Percentiles rank a stretch among this genome's conserved stretches.
phyloP scores from a whole-genome alignment of 2,329 filamentous ascomycete species.

The Colletotrichum coccodes region DNA sequence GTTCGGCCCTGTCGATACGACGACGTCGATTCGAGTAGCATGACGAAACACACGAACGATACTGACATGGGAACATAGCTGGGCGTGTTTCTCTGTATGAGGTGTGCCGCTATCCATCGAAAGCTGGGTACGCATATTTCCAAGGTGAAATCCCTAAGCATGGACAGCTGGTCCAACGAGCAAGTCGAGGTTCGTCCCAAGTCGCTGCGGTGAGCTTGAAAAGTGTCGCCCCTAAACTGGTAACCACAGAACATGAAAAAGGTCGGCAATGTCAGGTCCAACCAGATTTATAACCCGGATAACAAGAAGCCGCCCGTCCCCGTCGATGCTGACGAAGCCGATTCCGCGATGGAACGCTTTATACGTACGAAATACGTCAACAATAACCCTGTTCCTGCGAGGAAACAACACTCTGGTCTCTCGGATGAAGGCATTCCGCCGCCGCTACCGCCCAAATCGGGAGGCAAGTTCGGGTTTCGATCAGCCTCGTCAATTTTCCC shows the following conservation, averaged over 20 bases:
- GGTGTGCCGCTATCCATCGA: conserved; percentile 93
- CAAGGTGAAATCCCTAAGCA: conserved; percentile 98
- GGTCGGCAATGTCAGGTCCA: conserved; percentile 86
- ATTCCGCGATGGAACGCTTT: conserved; percentile 94
- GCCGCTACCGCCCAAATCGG: conserved; percentile 70
- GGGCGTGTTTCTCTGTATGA: conserved; percentile 97
- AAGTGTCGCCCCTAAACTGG: neutral
- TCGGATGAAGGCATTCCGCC: conserved; percentile 69
- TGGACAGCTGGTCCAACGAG: conserved; percentile 97
- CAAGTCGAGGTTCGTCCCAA: conserved; percentile 84
- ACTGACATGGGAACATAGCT: conserved; percentile 63
- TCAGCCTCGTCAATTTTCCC: conserved; percentile 76
- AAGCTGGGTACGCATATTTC: conserved; percentile 98
- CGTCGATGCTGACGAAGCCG: conserved; percentile 90
- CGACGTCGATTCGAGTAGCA: neutral
- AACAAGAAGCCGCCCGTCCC: conserved; percentile 86
- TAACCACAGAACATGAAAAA: conserved; percentile 87
- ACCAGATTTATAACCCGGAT: conserved; percentile 88
- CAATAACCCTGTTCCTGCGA: conserved; percentile 48
- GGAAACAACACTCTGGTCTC: conserved; percentile 55
- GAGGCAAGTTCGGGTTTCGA: conserved; percentile 70
- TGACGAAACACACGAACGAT: neutral
- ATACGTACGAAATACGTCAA: conserved; percentile 94
- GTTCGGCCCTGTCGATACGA: conserved; percentile 6
- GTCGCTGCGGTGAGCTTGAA: neutral